Base-by-base conservation (phyloP, 176 grass and related monocot genomes). In the Cenchrus americanus region DNA sequence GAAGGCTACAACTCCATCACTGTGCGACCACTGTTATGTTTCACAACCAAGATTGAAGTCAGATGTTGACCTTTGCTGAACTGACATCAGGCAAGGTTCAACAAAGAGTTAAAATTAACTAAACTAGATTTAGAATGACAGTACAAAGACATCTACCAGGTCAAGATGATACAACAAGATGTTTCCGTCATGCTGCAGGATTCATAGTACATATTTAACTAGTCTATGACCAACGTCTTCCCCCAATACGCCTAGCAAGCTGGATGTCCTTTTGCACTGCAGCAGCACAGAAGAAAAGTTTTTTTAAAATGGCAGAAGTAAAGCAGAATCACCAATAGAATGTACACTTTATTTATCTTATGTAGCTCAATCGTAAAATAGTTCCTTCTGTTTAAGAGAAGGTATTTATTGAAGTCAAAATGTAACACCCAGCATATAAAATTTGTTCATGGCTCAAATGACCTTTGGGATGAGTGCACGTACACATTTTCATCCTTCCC, bases 241-340 rank as follows among this genome's bases (percentile, higher is more conserved):
- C 96, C 49, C 80, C 79, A 26, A 99, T 96, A 19, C 93, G 91
- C 83, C 96, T 92, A 7, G 91, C 96, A 18, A 99, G 89, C 26
- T 96, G 87, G 10, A 99, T 89, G 86, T 99, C 96, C 88, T 90
- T 94, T 83, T 92, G 80, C 96, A 96, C 96, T 94, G 89, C 37
- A 90, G 60, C 65, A 78, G 21, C 19, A 58, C 54, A 32, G 17
- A 51, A 65, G 71, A 40, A 52, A 66, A 55, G n/a, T 18, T 58
- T 12, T 19, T 13, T 17, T 71, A 55, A n/a, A 21, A 58, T 58
- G 19, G 8, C 19, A n/a, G 21, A 6, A 58, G 54, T 6, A 58
- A 58, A 19, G 21, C 21, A 58, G 54, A 18, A 58, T 21, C 19
- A 21, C 8, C 34, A 58, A 58, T 58, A 58, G 54, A 18, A 57